phyloP scores from a whole-genome alignment of 225 moss, liverwort and hornwort genomes.

The Bryum argenteum region DNA sequence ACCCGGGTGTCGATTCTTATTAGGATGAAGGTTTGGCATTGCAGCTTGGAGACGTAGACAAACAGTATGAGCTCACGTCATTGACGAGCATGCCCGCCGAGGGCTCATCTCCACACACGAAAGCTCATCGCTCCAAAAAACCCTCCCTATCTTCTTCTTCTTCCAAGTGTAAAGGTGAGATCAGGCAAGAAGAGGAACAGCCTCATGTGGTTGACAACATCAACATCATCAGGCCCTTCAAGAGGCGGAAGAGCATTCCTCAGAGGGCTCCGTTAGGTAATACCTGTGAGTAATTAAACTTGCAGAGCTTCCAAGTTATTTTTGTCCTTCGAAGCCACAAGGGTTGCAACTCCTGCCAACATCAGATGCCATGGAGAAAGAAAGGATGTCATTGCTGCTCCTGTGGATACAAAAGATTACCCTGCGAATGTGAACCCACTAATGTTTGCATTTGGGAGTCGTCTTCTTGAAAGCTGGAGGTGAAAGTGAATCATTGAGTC shows the following conservation, averaged over 20 bases:
- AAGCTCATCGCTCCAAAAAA: constrained; percentile 45
- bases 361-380: too few relatives aligned
- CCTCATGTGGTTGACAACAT: not conserved
- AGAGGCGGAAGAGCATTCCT: constrained; percentile 74
- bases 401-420: too few relatives aligned
- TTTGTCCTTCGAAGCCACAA: too few relatives aligned
- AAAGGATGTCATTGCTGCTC: too few relatives aligned
- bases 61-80: constrained; percentile 50
- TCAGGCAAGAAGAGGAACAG: constrained; percentile 24
- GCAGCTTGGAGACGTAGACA: constrained; percentile 71
- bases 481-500: too few relatives aligned
- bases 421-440: too few relatives aligned
- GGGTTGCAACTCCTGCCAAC: too few relatives aligned
- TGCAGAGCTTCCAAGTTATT: too few relatives aligned
- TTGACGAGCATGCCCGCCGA: constrained; percentile 37
- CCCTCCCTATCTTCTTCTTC: not conserved
- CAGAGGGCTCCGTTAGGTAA: constrained; percentile 65
- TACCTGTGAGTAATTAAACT: too few relatives aligned
- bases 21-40: constrained; percentile 9
- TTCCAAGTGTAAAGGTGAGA: constrained; percentile 9
- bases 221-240: constrained; percentile 10
- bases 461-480: too few relatives aligned
- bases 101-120: constrained; percentile 46
- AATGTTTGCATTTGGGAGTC: too few relatives aligned
- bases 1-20: not conserved